Evolutionary conservation across 805 yeast species (phyloP).

Genomic region (Candida fluviatilis): DNA sequence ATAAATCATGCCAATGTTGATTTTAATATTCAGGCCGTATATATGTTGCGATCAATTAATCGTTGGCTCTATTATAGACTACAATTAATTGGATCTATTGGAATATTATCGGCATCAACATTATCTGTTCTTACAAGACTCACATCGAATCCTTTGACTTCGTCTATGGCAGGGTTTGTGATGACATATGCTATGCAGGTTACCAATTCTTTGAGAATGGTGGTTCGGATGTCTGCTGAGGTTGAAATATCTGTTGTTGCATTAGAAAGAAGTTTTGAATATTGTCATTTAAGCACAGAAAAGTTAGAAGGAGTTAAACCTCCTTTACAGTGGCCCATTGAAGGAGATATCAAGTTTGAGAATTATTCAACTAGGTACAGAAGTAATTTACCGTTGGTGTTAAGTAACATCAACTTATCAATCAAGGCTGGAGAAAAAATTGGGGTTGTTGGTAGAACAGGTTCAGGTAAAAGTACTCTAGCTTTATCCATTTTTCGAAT

Average conservation of each 20-base stretch:
- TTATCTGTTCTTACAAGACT: constrained; percentile 39
- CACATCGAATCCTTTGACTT: constrained; percentile 40
- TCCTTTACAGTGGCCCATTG: constrained; percentile 61
- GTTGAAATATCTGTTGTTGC: constrained; percentile 62
- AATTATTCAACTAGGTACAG: constrained; percentile 80
- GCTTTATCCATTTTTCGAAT: constrained; percentile 79
- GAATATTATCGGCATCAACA: constrained; percentile 48
- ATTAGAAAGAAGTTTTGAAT: constrained; percentile 65
- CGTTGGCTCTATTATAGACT: constrained; percentile 66
- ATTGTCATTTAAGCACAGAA: constrained; percentile 36
- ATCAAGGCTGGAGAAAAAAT: constrained; percentile 75
- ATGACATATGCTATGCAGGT: constrained; percentile 62
- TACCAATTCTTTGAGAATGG: constrained; percentile 48
- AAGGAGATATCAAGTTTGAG: constrained; percentile 61
- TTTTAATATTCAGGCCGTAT: constrained; percentile 43
- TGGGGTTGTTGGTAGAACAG: constrained; percentile 95
- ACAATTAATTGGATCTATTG: constrained; percentile 55
- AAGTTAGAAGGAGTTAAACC: constrained; percentile 28
- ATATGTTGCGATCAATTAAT: constrained; percentile 50
- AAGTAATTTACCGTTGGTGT: constrained; percentile 68
- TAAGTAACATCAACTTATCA: constrained; percentile 59
- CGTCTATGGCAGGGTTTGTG: constrained; percentile 62
- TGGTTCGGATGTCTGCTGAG: constrained; percentile 59
- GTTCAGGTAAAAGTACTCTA: constrained; percentile 89
- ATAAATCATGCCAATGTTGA: constrained; percentile 51